These are phyloP conservation scores for Epichloe bromicola DNA, from an alignment of 2,329 filamentous ascomycete species.

Conservation along the genomic window DNA sequence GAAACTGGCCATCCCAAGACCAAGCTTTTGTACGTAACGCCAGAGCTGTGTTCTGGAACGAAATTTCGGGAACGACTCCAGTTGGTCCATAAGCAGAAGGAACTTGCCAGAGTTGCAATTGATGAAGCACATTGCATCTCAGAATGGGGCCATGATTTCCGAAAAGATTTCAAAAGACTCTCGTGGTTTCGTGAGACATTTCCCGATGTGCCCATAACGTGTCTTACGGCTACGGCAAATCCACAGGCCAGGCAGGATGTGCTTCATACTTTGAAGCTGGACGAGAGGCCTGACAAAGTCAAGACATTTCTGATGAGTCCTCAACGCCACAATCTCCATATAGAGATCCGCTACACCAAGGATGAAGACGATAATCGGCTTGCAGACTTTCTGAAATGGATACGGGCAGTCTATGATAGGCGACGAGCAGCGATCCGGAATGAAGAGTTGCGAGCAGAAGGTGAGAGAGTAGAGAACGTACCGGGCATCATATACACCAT, in stretches of 20 bases:
- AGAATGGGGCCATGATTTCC: conserved; percentile 96
- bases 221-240: conserved; percentile 85
- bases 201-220: conserved; percentile 80
- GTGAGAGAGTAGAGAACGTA: conserved; percentile 49
- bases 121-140: conserved; percentile 96
- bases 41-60: conserved; percentile 70
- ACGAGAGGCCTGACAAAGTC: conserved; percentile 42
- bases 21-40: conserved; percentile 82
- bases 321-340: conserved; percentile 73
- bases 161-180: conserved; percentile 78
- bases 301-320: conserved; percentile 75
- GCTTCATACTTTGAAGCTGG: conserved; percentile 58
- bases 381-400: conserved; percentile 62
- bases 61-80: conserved; percentile 63
- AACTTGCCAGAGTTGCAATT: conserved; percentile 78
- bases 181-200: conserved; percentile 75
- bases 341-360: conserved; percentile 74
- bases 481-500: conserved; percentile 72
- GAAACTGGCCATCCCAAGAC: conserved; percentile 76
- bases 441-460: conserved; percentile 40
- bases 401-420: conserved; percentile 58
- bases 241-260: conserved; percentile 70
- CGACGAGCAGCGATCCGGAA: conserved; percentile 47
- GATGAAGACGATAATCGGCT: conserved; percentile 63
- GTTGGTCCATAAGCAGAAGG: conserved; percentile 63